Evolutionary conservation across 768 basidiomycete genomes (phyloP).

Genomic region (Suillus hirtellus): DNA sequence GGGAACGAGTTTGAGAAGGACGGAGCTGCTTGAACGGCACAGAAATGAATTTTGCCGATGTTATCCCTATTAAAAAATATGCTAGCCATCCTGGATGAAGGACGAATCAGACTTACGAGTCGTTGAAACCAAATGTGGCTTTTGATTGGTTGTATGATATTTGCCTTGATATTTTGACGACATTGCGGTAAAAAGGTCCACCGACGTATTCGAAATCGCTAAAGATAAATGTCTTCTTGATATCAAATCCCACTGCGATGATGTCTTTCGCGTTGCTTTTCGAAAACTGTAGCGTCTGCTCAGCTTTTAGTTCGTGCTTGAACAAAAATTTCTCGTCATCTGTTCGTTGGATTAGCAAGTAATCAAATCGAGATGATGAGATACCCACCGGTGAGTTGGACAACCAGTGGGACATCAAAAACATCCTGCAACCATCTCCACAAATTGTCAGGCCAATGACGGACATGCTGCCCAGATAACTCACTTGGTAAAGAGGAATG

Average conservation of each 20-base stretch:
- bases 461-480: conserved; percentile 25
- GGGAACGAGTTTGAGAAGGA: conserved; percentile 99
- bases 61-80: conserved; percentile 72
- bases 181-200: conserved; percentile 91
- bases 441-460: conserved; percentile 9
- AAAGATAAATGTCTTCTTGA: conserved; percentile 95
- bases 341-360: conserved; percentile 27
- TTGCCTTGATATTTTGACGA: conserved; percentile 88
- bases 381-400: conserved; percentile 86
- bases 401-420: conserved; percentile 90
- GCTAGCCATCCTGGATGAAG: conserved; percentile 1
- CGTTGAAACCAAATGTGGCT: conserved; percentile 94
- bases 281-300: conserved; percentile 82
- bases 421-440: conserved; percentile 94
- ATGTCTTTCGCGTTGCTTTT: conserved; percentile 91
- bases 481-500: conserved; percentile 96
- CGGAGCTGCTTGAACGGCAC: conserved; percentile 91
- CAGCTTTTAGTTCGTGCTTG: conserved; percentile 90
- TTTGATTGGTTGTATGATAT: conserved; percentile 93
- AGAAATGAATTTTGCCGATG: conserved; percentile 97
- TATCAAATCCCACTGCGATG: conserved; percentile 92
- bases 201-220: conserved; percentile 89
- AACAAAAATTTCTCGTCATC: conserved; percentile 99
- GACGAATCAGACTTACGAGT: conserved; percentile 65
- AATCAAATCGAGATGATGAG: background rate